Evolutionary conservation across 2,329 filamentous ascomycete genomes (phyloP).

Genomic region (Cordyceps sp.): DNA sequence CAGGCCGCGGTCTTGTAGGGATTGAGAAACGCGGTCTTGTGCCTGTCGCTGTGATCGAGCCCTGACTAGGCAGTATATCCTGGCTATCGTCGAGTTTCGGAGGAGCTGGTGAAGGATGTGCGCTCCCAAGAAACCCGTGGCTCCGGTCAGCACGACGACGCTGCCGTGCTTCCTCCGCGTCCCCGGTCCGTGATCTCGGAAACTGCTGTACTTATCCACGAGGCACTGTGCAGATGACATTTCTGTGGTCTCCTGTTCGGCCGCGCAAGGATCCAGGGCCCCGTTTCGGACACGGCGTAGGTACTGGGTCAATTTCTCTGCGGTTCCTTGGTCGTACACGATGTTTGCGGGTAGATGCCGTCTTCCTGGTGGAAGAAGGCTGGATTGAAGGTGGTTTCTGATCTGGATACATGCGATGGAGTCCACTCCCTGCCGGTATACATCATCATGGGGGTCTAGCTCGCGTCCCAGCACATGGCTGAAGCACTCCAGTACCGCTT

Average conservation of each 20-base stretch:
- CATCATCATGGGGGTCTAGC: slow-evolving; percentile 23
- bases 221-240: not conserved
- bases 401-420: slow-evolving; percentile 41
- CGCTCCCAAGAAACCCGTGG: slow-evolving; percentile 47
- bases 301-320: slow-evolving; percentile 15
- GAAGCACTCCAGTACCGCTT: slow-evolving; percentile 16
- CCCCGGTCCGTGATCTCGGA: not conserved
- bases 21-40: slow-evolving; percentile 1
- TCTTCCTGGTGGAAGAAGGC: slow-evolving; percentile 1
- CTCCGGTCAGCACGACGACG: slow-evolving; percentile 36
- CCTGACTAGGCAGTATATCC: slow-evolving; percentile 24
- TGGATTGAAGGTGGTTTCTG: slow-evolving; percentile 16
- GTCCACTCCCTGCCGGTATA: slow-evolving; percentile 43
- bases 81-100: not conserved
- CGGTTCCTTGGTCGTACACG: slow-evolving; percentile 40
- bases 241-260: not conserved
- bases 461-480: slow-evolving; percentile 11
- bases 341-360: slow-evolving; percentile 39
- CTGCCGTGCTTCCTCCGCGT: not conserved
- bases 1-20: slow-evolving; percentile 1
- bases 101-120: slow-evolving; percentile 23
- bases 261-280: not conserved
- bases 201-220: not conserved
- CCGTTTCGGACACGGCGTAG: slow-evolving; percentile 4
- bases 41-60: slow-evolving; percentile 4